A percentile compares a stretch with the other conserved stretches of the same genome.
phyloP scores from a whole-genome alignment of 208 protist genomes.

The Leishmania tropica region DNA sequence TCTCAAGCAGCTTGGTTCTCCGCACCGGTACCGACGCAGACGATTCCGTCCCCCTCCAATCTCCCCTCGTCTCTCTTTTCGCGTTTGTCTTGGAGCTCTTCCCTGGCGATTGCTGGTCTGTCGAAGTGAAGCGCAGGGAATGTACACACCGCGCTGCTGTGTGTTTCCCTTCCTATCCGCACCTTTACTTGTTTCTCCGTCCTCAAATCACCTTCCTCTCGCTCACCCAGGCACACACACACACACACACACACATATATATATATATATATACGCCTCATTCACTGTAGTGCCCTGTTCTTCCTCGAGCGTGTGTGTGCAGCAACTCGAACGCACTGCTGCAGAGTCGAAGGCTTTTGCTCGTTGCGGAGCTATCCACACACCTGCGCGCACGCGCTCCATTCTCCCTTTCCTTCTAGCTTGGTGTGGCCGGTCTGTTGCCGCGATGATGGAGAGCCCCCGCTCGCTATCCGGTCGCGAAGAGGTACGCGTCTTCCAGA shows the following conservation, averaged over 20 bases:
- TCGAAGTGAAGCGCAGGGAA: not conserved
- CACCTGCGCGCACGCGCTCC: not conserved
- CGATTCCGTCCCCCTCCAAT: not conserved
- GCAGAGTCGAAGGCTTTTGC: not conserved
- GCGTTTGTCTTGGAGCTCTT: not conserved
- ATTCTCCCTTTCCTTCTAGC: constrained; percentile 4
- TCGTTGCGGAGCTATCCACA: not conserved
- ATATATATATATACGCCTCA: not conserved
- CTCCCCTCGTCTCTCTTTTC: not conserved
- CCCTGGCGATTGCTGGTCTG: not conserved
- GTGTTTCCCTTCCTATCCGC: not conserved
- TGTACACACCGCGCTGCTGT: not conserved
- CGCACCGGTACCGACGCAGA: not conserved
- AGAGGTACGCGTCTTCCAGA: constrained; percentile 85
- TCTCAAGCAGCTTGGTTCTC: not conserved
- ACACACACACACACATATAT: not conserved
- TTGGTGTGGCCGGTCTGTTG: not conserved
- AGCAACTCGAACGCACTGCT: not conserved
- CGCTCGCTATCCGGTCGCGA: constrained; percentile 20
- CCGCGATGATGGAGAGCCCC: constrained; percentile 8
- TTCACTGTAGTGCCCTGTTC: not conserved
- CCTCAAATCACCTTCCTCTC: not conserved
- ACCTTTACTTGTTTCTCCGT: too few species aligned
- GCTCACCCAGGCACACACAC: not conserved
- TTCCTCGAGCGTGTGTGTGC: not conserved